Evolutionary conservation across 441 rosid genomes (phyloP), one percentile per base, ranked within the genome.

Genomic region (Hypseocharis bilobata): DNA sequence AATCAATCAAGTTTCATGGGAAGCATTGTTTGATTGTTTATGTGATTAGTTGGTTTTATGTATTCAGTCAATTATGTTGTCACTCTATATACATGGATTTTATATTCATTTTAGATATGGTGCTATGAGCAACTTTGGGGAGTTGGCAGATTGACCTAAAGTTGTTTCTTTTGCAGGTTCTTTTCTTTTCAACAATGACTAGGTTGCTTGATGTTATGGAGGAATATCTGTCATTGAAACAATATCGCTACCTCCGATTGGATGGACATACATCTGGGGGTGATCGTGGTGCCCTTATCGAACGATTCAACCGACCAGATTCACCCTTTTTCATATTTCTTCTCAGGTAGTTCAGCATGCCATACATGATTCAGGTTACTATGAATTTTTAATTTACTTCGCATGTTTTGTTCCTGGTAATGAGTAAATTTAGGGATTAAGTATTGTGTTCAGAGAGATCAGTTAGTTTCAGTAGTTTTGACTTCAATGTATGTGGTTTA

Each of bases 181-280:
- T 91, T 65, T 86, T 91, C 87, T 91, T 91, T 78, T 91, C 98
- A 62, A 91, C 98, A 22, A 91, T 91, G 98, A 91, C 98, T 38
- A 86, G 98, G 86, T 80, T 91, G 76, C 96, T 91, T 69, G 98
- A 91, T 76, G 83, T 91, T 62, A 88, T 91, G 98, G 98, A 91
- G 81, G 98, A 91, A 38, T 91, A 91, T 80, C 96, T 91, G 69
- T 40, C 64, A 62, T 70, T 69, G 66, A 91, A 91, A 75, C 85
- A 86, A 64, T 88, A 91, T 70, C 78, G 75, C 11, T 91, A 91
- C 82, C 96, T 91, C 54, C 85, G 98, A 71, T 74, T 91, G 79
- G 98, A 91, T 80, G 98, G 98, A 73, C 94, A 87, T 78, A 91
- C 98, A 64, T 84, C 87, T 65, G 98, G 98, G 65, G 83, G 84